A percentile compares a stretch with the other conserved stretches of the same genome.
These are phyloP conservation scores for Fusarium mundagurra DNA, from an alignment of 2,329 filamentous ascomycete species.

Conservation along the genomic window DNA sequence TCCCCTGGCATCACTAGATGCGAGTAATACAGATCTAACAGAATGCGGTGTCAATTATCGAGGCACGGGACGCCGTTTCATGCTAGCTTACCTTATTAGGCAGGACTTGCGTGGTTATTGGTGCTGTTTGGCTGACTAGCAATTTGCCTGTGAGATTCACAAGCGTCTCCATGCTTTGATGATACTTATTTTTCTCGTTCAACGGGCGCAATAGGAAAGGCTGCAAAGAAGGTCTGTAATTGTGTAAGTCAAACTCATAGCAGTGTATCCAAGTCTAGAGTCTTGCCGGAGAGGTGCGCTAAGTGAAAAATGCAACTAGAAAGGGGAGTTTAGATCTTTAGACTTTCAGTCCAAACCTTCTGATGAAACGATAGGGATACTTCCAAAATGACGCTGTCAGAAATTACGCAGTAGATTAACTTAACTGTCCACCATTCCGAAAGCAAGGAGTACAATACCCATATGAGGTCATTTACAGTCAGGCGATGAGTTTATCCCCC, in stretches of 20 bases:
- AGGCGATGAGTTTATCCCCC: too few species aligned
- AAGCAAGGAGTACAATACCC: too few species aligned
- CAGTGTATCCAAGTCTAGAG: not conserved
- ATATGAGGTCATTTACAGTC: too few species aligned
- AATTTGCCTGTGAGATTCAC: not conserved
- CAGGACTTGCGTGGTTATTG: rapidly evolving
- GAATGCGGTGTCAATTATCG: not conserved
- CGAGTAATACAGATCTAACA: not conserved
- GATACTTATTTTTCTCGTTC: not conserved
- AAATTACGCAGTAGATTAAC: too few species aligned
- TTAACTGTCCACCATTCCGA: too few species aligned
- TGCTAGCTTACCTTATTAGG: too few species aligned
- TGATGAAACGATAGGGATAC: not conserved
- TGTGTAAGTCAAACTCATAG: rapidly evolving
- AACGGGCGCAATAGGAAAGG: rapidly evolving
- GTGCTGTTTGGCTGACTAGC: not conserved
- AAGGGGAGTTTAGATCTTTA: rapidly evolving
- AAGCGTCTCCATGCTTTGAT: too few species aligned
- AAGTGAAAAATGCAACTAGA: not conserved
- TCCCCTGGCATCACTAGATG: not conserved
- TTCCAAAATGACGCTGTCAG: too few species aligned
- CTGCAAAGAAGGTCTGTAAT: rapidly evolving
- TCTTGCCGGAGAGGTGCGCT: not conserved
- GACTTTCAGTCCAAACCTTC: not conserved
- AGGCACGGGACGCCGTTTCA: not conserved